Evolutionary conservation across 148 eudicot species (phyloP), one percentile per base, ranked within the genome.

Genomic region (Camellia japonica): DNA sequence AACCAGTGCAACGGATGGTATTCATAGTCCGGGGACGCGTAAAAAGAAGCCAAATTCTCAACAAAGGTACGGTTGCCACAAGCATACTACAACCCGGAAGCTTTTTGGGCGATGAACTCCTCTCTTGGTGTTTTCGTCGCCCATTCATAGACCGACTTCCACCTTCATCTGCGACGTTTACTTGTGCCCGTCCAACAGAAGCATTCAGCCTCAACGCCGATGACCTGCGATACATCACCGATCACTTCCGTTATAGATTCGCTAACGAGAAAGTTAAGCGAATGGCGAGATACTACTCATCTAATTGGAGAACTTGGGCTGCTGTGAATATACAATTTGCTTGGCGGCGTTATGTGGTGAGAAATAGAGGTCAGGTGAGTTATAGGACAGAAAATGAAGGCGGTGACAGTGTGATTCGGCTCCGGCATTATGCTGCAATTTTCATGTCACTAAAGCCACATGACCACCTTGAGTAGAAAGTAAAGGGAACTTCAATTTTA

Each of bases 271-370:
- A 61, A 52, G 73, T 84, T 16, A 87, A 87, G 83, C 62, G 77
- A n/a, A 82, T 77, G 0, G 77, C 84, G 5, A 80, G 89, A 74
- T 84, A 84, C 51, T 82, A 87, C 72, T 87, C 89, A 6, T 80
- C 85, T 6, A 82, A 85, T 54, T 87, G 89, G 89, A 82, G 87
- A 52, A 82, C 85, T 2, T 87, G 89, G 89, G 89, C 87, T 9
- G 89, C 87, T 11, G 84, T 87, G 41, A 85, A 69, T 14, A 85
- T 87, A 80, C 89, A 87, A 71, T 51, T 84, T 19, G 87, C 87
- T 8, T 87, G 89, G 89, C 83, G 82, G 54, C 73, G 84, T 42
- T 74, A 78, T 74, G 30, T 49, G 78, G 12, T 13, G 55, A 79
- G 80, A 61, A 46, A 43, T 1, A 68, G 80, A 44, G 72, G 75